phyloP scores from a whole-genome alignment of 2,329 filamentous ascomycete genomes.

The Volutella citrinella region DNA sequence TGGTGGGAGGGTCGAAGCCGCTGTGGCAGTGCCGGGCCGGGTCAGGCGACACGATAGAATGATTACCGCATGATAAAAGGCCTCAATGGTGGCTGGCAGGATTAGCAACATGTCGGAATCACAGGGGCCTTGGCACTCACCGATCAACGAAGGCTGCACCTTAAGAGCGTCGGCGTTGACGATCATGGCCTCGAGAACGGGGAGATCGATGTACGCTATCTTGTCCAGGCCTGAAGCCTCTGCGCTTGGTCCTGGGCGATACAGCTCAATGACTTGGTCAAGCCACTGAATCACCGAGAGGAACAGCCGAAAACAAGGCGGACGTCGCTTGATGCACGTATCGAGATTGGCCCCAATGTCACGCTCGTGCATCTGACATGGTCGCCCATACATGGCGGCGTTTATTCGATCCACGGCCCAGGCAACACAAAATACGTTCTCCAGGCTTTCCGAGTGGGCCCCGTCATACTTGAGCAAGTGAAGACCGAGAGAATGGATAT shows the following conservation, averaged over 20 bases:
- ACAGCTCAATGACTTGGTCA: slow-evolving; percentile 58
- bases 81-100: slow-evolving; percentile 53
- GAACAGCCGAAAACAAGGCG: slow-evolving; percentile 55
- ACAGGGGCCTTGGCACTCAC: slow-evolving; percentile 29
- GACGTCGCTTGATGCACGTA: slow-evolving; percentile 47
- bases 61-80: slow-evolving; percentile 62
- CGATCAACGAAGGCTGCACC: slow-evolving; percentile 47
- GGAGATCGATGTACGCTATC: slow-evolving; percentile 49
- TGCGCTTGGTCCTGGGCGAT: slow-evolving; percentile 50
- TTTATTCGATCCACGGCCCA: slow-evolving; percentile 62
- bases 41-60: slow-evolving; percentile 60
- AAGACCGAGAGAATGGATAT: slow-evolving; percentile 53
- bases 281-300: slow-evolving; percentile 53
- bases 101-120: slow-evolving; percentile 15
- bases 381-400: slow-evolving; percentile 57
- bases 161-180: slow-evolving; percentile 51
- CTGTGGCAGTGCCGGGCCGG: slow-evolving; percentile 36
- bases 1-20: slow-evolving; percentile 41
- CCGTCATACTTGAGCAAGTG: slow-evolving; percentile 46
- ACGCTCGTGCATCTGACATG: slow-evolving; percentile 57
- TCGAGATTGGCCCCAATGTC: slow-evolving; percentile 55
- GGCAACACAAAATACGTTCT: slow-evolving; percentile 54
- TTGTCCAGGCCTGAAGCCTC: slow-evolving; percentile 40
- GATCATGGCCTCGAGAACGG: slow-evolving; percentile 56
- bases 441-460: slow-evolving; percentile 39